These are phyloP conservation scores for Samsoniella hepiali DNA, from an alignment of 2,329 filamentous ascomycete species.

Conservation along the genomic window DNA sequence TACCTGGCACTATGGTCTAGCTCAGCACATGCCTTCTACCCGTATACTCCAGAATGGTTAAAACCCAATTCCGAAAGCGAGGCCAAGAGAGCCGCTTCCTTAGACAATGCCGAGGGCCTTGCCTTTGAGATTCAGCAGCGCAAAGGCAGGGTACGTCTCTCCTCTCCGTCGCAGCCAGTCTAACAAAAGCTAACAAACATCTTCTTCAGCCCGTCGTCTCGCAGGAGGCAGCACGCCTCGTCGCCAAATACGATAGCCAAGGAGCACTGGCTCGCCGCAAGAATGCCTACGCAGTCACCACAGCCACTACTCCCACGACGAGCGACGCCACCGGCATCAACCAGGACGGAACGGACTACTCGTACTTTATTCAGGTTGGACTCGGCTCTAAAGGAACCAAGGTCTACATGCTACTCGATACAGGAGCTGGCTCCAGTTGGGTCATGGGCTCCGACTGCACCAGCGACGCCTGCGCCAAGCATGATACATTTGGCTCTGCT, in stretches of 20 bases:
- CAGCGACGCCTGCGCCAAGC: constrained; percentile 62
- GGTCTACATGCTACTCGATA: constrained; percentile 63
- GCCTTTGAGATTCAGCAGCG: constrained; percentile 43
- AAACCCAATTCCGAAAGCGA: constrained; percentile 23
- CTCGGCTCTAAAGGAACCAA: constrained; percentile 54
- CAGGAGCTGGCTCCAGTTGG: constrained; percentile 73
- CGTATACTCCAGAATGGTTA: constrained; percentile 40
- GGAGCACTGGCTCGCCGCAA: constrained; percentile 27
- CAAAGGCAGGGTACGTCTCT: constrained; percentile 29
- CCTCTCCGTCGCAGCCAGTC: not conserved
- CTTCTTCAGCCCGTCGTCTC: constrained; percentile 32
- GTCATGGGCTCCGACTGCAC: constrained; percentile 71
- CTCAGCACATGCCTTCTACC: constrained; percentile 46
- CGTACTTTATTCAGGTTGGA: constrained; percentile 58
- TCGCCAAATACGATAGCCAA: constrained; percentile 37
- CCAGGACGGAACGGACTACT: constrained; percentile 64
- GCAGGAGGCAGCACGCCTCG: constrained; percentile 36
- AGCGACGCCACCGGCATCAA: constrained; percentile 53
- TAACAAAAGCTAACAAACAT: not conserved
- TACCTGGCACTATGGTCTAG: constrained; percentile 48
- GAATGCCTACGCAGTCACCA: constrained; percentile 47
- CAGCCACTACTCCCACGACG: constrained; percentile 43
- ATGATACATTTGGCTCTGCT: constrained; percentile 64
- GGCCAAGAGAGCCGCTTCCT: constrained; percentile 26
- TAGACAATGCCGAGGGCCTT: constrained; percentile 25